Conservation (phyloP, 495 filamentous ascomycete genomes). For the Aspergillus bridgeri region DNA sequence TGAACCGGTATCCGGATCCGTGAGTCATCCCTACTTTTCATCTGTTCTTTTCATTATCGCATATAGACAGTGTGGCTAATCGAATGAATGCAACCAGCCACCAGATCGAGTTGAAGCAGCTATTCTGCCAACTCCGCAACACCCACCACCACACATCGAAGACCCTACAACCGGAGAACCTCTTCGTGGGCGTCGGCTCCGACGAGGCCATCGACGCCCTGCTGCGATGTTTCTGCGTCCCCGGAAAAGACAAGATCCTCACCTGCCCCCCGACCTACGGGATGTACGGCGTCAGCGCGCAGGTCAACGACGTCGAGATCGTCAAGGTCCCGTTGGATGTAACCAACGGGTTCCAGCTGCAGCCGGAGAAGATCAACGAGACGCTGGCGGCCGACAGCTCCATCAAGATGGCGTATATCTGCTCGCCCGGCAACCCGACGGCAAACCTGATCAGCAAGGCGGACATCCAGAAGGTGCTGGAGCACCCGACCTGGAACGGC, state of each 20-base stretch:
- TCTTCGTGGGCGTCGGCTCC: slow-evolving; percentile 92
- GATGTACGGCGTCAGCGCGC: slow-evolving; percentile 93
- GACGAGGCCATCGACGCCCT: slow-evolving; percentile 96
- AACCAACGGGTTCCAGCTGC: slow-evolving; percentile 61
- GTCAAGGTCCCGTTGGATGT: slow-evolving; percentile 77
- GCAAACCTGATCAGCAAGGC: slow-evolving; percentile 70
- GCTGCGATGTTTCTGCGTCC: slow-evolving; percentile 85
- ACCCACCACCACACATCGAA: slow-evolving; percentile 74
- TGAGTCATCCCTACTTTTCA: slow-evolving; percentile 33
- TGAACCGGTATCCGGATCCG: slow-evolving; percentile 97
- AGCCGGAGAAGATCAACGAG: slow-evolving; percentile 63
- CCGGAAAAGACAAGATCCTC: slow-evolving; percentile 83
- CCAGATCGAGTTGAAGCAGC: slow-evolving; percentile 79
- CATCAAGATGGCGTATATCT: slow-evolving; percentile 89
- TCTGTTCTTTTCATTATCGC: no score
- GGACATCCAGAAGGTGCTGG: slow-evolving; percentile 70
- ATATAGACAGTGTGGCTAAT: no score
- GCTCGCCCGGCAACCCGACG: slow-evolving; percentile 93
- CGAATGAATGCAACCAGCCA: slow-evolving; percentile 48
- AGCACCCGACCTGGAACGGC: slow-evolving; percentile 93
- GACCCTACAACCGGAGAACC: slow-evolving; percentile 71
- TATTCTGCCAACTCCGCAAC: slow-evolving; percentile 84
- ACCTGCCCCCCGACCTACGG: slow-evolving; percentile 96
- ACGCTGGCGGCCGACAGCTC: slow-evolving; percentile 57
- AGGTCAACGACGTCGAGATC: slow-evolving; percentile 85